Evolutionary conservation across 2,329 filamentous ascomycete genomes (phyloP), one percentile per base, ranked within the genome.

Genomic region (Chaetomiaceae sp.): DNA sequence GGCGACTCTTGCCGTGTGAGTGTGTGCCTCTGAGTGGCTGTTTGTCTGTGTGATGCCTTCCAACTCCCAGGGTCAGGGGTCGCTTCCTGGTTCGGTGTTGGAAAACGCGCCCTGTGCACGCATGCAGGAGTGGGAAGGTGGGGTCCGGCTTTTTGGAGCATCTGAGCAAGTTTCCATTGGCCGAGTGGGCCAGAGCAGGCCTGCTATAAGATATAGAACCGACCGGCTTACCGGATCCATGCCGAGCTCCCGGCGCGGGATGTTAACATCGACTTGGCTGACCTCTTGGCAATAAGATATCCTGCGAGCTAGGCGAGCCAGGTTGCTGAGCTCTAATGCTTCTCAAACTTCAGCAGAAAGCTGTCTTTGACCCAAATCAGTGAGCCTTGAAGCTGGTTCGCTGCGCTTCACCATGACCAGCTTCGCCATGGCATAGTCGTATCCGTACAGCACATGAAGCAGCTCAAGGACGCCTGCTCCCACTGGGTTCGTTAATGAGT

Each of bases 161-260:
- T 46, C 43, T 62, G 66, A 68, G 66, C 66, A 68, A 65, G 65
- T 68, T 68, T 68, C 58, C 52, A 68, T 68, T 68, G 65, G 65
- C 56, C 51, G 41, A 11, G 37, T 19, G 18, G 17, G 37, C 15
- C n/a, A 14, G 38, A 15, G 22, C 17, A 20, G n/a, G 26, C 17
- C 6, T 15, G 7, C 15, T 37, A 24, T 38, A 41, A 24, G 38
- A 42, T n/a, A n/a, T n/a, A n/a, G 34, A 38, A 43, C 33, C 38
- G 17, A 39, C 39, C 22, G 35, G 24, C 17, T 18, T 32, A 11
- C 45, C 24, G 43, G 22, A 29, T 9, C 18, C 20, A 27, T 37
- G 29, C 42, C 34, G 12, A n/a, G 19, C 14, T 24, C 12, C n/a
- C 22, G 20, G 38, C 29, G 41, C 20, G 45, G 35, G 40, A 38